phyloP scores from a whole-genome alignment of 2,329 filamentous ascomycete species.

The Fusarium buxicola region DNA sequence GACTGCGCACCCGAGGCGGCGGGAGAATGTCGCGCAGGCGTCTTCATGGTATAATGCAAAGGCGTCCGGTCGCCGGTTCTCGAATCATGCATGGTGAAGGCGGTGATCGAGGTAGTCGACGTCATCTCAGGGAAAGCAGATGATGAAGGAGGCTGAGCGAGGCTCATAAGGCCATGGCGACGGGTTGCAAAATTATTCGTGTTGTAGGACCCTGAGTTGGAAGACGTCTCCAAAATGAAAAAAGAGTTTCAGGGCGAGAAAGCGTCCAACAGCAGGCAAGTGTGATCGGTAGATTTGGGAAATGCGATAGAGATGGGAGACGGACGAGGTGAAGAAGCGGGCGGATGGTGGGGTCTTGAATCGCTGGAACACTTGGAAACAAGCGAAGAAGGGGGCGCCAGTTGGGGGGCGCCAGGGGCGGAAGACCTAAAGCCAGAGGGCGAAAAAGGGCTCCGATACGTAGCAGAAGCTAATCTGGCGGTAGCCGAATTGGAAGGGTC shows the following conservation, averaged over 20 bases:
- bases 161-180: slow-evolving; percentile 42
- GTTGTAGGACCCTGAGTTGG: slow-evolving; percentile 3
- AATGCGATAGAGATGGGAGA: slow-evolving; percentile 25
- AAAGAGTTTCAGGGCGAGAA: slow-evolving; percentile 19
- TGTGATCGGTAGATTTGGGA: slow-evolving; percentile 32
- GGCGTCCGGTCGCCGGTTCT: slow-evolving; percentile 51
- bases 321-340: slow-evolving; percentile 35
- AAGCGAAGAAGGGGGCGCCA: slow-evolving; percentile 37
- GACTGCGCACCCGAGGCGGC: slow-evolving; percentile 49
- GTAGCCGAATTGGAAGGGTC: slow-evolving; percentile 24
- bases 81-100: slow-evolving; percentile 49
- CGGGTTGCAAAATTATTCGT: slow-evolving; percentile 18
- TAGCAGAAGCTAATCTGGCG: slow-evolving; percentile 12
- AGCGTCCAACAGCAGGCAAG: slow-evolving; percentile 24
- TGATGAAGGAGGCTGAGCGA: slow-evolving; percentile 21
- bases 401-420: slow-evolving; percentile 24
- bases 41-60: slow-evolving; percentile 61
- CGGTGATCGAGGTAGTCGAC: slow-evolving; percentile 42
- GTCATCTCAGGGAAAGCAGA: slow-evolving; percentile 41
- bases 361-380: slow-evolving; percentile 45
- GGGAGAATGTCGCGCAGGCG: slow-evolving; percentile 54
- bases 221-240: background rate
- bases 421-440: slow-evolving; percentile 25
- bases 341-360: slow-evolving; percentile 45
- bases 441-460: slow-evolving; percentile 5